phyloP scores from a whole-genome alignment of 768 basidiomycete genomes.

The Pleurotus pulmonarius region DNA sequence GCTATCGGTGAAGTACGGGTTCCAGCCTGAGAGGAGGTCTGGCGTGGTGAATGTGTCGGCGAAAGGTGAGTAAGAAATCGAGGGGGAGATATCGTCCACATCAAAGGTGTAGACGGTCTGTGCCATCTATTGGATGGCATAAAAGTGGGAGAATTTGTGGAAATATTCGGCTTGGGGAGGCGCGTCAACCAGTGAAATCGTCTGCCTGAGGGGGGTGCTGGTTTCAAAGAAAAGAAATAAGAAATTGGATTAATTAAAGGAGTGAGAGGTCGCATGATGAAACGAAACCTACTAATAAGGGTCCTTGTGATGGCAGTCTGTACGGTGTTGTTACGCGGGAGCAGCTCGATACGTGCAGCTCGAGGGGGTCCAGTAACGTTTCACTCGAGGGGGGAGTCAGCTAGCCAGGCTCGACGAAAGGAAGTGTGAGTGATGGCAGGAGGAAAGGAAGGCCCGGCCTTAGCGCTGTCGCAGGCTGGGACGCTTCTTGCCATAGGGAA shows the following conservation, averaged over 20 bases:
- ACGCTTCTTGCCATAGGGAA: no score
- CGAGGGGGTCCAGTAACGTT: no score
- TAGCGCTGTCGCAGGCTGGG: background rate
- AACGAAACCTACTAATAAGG: background rate
- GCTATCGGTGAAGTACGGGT: conserved; percentile 51
- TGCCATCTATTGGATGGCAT: conserved; percentile 26
- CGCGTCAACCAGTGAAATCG: background rate
- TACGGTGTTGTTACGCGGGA: no score
- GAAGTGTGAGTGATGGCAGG: background rate
- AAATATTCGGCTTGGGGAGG: background rate
- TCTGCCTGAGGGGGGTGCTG: no score
- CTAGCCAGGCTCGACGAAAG: background rate
- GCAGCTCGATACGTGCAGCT: no score
- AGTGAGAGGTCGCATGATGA: background rate
- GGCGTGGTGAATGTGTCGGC: conserved; percentile 48
- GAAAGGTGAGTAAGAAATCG: conserved; percentile 58
- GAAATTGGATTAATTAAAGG: background rate
- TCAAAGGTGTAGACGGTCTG: conserved; percentile 29
- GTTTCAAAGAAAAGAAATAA: no score
- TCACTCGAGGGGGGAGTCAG: no score
- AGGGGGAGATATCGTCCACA: conserved; percentile 67
- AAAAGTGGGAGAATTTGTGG: background rate
- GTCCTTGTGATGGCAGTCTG: conserved; percentile 1
- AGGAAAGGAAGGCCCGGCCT: conserved; percentile 1
- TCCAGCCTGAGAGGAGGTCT: conserved; percentile 61